These are phyloP conservation scores for Moniliophthora roreri DNA, from an alignment of 1,284 basidiomycete genomes.

Conservation along the genomic window DNA sequence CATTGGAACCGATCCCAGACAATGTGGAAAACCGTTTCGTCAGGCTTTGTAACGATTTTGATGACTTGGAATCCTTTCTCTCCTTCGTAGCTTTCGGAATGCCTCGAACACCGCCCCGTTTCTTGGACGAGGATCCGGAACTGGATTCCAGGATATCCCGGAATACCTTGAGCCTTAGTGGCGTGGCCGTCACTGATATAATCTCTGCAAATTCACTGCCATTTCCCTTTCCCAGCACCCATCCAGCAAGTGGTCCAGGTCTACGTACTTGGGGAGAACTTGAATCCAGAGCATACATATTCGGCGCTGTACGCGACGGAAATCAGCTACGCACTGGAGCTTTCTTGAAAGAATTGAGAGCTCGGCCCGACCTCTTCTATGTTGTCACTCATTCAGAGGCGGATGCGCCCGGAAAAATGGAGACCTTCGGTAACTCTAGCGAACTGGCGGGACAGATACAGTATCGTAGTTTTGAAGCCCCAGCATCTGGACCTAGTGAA, in stretches of 20 bases:
- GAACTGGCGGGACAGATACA: slow-evolving; percentile 11
- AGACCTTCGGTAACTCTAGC: slow-evolving; percentile 25
- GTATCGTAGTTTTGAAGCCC: slow-evolving; percentile 24
- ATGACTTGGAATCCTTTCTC: slow-evolving; percentile 29
- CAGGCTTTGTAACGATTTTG: slow-evolving; percentile 29
- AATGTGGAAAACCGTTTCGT: slow-evolving; percentile 31
- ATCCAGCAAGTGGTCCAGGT: slow-evolving; percentile 16
- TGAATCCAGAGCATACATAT: slow-evolving; percentile 24
- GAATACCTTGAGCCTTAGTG: slow-evolving; percentile 27
- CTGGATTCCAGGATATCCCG: slow-evolving; percentile 11
- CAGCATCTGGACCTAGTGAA: not conserved
- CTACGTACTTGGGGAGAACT: slow-evolving; percentile 21
- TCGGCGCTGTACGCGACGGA: slow-evolving; percentile 30
- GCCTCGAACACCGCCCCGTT: slow-evolving; percentile 21
- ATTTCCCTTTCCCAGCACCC: slow-evolving; percentile 14
- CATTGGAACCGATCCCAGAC: slow-evolving; percentile 11
- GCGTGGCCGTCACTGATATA: slow-evolving; percentile 26
- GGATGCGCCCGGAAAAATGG: too few relatives aligned
- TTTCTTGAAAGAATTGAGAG: slow-evolving; percentile 27
- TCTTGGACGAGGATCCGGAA: slow-evolving; percentile 4
- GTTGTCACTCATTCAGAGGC: slow-evolving; percentile 27
- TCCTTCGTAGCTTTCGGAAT: slow-evolving; percentile 24
- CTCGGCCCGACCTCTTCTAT: slow-evolving; percentile 29
- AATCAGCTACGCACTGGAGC: slow-evolving; percentile 22
- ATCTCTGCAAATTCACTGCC: slow-evolving; percentile 1